A percentile compares a stretch with the other conserved stretches of the same genome.
Conservation (phyloP, 495 filamentous ascomycete genomes). For the Penicillium maclennaniae region DNA sequence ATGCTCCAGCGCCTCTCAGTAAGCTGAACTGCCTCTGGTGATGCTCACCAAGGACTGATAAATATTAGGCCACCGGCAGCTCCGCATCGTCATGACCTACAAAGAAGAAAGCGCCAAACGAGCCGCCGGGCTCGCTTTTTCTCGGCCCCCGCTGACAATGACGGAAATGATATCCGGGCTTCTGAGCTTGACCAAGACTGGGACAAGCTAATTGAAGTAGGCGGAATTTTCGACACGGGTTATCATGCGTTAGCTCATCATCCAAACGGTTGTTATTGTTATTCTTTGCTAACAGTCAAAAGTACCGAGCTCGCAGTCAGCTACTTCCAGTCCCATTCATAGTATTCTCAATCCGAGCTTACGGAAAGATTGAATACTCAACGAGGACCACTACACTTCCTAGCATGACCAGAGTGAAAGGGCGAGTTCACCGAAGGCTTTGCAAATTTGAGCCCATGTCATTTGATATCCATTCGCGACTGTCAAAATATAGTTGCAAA, state of each 20-base stretch:
- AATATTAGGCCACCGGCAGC: neutral
- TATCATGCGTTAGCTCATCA: neutral
- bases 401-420: neutral
- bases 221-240: neutral
- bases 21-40: neutral
- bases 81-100: neutral
- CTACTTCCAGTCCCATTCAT: neutral
- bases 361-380: neutral
- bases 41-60: neutral
- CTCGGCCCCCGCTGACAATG: neutral
- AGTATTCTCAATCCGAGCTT: neutral
- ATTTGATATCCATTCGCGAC: neutral
- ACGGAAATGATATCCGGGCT: neutral
- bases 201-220: neutral
- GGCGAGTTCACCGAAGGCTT: neutral
- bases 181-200: neutral
- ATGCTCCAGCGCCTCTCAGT: neutral
- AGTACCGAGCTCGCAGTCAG: slow-evolving; percentile 3
- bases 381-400: neutral
- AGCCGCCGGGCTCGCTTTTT: neutral
- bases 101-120: neutral
- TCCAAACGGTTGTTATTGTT: neutral
- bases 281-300: neutral
- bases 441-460: neutral
- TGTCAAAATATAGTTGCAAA: neutral